Evolutionary conservation across 2,329 filamentous ascomycete species (phyloP).

Genomic region (Arthrobotrys megalospora): DNA sequence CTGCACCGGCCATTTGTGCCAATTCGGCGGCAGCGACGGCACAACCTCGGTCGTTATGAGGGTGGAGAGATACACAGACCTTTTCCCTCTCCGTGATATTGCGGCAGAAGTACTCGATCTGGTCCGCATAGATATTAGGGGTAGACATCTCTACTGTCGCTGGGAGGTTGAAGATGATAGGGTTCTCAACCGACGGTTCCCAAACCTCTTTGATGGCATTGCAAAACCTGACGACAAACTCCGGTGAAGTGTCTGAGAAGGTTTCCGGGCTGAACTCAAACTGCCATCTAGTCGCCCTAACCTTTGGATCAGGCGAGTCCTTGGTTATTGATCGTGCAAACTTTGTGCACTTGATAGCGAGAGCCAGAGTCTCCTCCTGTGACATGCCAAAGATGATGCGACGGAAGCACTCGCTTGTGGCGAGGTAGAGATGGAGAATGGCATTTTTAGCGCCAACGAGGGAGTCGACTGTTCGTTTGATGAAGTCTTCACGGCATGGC

Average conservation of each 20-base stretch:
- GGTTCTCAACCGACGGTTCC: constrained; percentile 83
- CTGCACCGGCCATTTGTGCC: constrained; percentile 95
- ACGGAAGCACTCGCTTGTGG: constrained; percentile 95
- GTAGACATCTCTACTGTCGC: constrained; percentile 96
- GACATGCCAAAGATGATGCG: constrained; percentile 89
- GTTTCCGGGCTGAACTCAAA: constrained; percentile 89
- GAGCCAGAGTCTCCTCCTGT: constrained; percentile 83
- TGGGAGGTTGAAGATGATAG: constrained; percentile 96
- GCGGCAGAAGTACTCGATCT: constrained; percentile 94
- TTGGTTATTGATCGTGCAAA: constrained; percentile 92
- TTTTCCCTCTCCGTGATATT: constrained; percentile 88
- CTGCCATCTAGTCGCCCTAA: constrained; percentile 76
- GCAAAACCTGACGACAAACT: constrained; percentile 86
- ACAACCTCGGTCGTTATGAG: constrained; percentile 94
- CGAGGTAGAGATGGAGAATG: constrained; percentile 94
- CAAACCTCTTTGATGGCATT: constrained; percentile 95
- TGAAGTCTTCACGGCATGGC: constrained; percentile 91
- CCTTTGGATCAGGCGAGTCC: constrained; percentile 74
- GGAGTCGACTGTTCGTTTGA: constrained; percentile 88
- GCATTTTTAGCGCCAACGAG: constrained; percentile 92
- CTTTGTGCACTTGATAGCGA: constrained; percentile 88
- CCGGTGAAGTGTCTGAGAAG: constrained; percentile 90
- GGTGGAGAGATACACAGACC: constrained; percentile 89
- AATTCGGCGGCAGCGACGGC: constrained; percentile 91
- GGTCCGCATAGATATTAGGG: constrained; percentile 94